Percentiles rank a stretch among this genome's conserved stretches.
These are phyloP conservation scores for Exobasidium rhododendri DNA, from an alignment of 1,284 basidiomycete species.

Conservation along the genomic window DNA sequence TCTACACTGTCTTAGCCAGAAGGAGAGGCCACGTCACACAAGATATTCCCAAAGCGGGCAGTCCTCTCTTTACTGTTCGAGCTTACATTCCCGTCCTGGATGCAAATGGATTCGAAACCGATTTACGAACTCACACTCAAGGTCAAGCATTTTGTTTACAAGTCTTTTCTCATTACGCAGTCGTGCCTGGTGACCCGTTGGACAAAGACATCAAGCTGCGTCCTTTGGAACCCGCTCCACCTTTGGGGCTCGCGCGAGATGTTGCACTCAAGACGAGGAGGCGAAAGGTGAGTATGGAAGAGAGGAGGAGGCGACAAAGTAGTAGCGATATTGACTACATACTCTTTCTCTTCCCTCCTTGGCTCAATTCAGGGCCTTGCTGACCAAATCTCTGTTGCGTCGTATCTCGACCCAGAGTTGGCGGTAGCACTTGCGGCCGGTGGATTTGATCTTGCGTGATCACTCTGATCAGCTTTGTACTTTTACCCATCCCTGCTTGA, in stretches of 20 bases:
- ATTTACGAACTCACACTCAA: conserved; percentile 91
- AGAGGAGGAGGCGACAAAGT: conserved; percentile 50
- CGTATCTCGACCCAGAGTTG: conserved; percentile 52
- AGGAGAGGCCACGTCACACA: conserved; percentile 96
- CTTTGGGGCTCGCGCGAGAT: conserved; percentile 72
- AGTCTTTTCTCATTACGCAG: conserved; percentile 96
- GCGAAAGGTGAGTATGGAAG: conserved; percentile 63
- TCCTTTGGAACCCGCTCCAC: conserved; percentile 92
- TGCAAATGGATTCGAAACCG: conserved; percentile 97
- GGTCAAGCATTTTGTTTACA: conserved; percentile 96
- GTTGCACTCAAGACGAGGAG: conserved; percentile 92
- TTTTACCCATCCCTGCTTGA: no score
- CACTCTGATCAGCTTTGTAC: no score
- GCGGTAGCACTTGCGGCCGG: conserved; percentile 42
- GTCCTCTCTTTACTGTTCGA: conserved; percentile 93
- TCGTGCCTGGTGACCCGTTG: conserved; percentile 95
- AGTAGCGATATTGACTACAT: conserved; percentile 4
- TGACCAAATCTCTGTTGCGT: conserved; percentile 33
- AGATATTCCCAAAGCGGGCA: conserved; percentile 94
- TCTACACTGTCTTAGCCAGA: conserved; percentile 93
- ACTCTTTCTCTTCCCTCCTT: conserved; percentile 9
- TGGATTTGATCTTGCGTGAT: conserved; percentile 14
- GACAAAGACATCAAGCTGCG: conserved; percentile 91
- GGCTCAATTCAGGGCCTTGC: conserved; percentile 23
- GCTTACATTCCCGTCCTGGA: conserved; percentile 97